A percentile compares a stretch with the other conserved stretches of the same genome.
phyloP scores from a whole-genome alignment of 768 basidiomycete species.

The Auricularia cornea region DNA sequence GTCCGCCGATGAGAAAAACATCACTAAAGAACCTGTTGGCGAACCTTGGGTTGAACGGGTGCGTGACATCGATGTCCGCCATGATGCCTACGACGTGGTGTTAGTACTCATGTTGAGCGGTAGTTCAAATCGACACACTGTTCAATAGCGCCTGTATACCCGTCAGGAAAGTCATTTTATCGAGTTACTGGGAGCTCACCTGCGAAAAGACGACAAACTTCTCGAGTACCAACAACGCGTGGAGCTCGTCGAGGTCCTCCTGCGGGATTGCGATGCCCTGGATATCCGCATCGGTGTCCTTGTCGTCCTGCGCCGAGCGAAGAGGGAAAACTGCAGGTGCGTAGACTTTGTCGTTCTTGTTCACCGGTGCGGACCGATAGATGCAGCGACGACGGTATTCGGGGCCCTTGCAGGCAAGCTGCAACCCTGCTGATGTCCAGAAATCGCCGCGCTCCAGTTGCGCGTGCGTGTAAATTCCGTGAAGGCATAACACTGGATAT shows the following conservation, averaged over 20 bases:
- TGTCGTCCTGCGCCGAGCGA: slow-evolving; percentile 16
- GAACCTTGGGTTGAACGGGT: slow-evolving; percentile 26
- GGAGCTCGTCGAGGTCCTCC: slow-evolving; percentile 27
- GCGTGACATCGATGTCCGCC: slow-evolving; percentile 36
- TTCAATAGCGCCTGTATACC: slow-evolving; percentile 24
- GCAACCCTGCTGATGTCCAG: slow-evolving; percentile 39
- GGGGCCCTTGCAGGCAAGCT: slow-evolving; percentile 35
- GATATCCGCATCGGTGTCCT: neutral
- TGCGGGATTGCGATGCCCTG: neutral
- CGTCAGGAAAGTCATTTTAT: neutral
- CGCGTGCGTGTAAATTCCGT: slow-evolving; percentile 42
- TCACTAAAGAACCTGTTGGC: slow-evolving; percentile 4
- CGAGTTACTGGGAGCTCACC: slow-evolving; percentile 17
- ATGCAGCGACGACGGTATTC: slow-evolving; percentile 48
- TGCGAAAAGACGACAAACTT: slow-evolving; percentile 38
- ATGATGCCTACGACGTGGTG: slow-evolving; percentile 33
- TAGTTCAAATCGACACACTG: too few relatives aligned
- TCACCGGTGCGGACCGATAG: slow-evolving; percentile 29
- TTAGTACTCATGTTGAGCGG: too few relatives aligned
- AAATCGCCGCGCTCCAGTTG: slow-evolving; percentile 33
- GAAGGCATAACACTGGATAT: slow-evolving; percentile 36
- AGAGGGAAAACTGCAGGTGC: slow-evolving; percentile 46
- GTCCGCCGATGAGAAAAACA: neutral
- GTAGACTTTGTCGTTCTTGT: slow-evolving; percentile 35
- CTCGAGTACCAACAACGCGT: slow-evolving; percentile 52